Conservation (phyloP, 169 alveolate genomes). For the Cryptosporidium ubiquitum region DNA sequence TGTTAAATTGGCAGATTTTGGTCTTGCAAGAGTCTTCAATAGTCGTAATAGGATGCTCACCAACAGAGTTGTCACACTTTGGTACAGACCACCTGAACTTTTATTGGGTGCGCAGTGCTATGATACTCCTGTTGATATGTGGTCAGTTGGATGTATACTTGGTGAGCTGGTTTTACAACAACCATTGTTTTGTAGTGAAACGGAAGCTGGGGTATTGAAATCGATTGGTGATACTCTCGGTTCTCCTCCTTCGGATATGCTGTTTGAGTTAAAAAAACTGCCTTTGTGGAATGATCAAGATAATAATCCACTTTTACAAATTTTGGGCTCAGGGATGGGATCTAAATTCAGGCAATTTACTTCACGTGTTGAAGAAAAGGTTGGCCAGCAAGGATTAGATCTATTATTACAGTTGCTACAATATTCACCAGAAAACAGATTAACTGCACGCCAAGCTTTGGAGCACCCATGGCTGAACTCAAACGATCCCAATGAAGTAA, state of each 20-base stretch:
- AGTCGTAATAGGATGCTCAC: slow-evolving; percentile 85
- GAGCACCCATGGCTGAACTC: slow-evolving; percentile 82
- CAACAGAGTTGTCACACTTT: slow-evolving; percentile 94
- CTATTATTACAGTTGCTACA: slow-evolving; percentile 79
- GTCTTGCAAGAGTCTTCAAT: slow-evolving; percentile 90
- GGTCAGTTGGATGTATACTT: slow-evolving; percentile 96
- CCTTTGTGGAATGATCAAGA: slow-evolving; percentile 75
- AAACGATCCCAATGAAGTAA: not conserved
- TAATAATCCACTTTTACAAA: slow-evolving; percentile 38
- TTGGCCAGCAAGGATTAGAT: slow-evolving; percentile 79
- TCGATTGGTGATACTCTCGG: slow-evolving; percentile 85
- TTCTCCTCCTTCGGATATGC: slow-evolving; percentile 76
- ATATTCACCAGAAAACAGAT: slow-evolving; percentile 80
- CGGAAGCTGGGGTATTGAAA: slow-evolving; percentile 88
- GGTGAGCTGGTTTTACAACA: slow-evolving; percentile 91
- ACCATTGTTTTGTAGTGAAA: slow-evolving; percentile 90
- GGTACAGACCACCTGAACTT: slow-evolving; percentile 98
- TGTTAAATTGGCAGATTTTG: slow-evolving; percentile 96
- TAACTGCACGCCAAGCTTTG: slow-evolving; percentile 81
- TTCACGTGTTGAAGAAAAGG: slow-evolving; percentile 66
- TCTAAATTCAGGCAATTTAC: slow-evolving; percentile 56
- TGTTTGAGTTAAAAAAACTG: slow-evolving; percentile 74
- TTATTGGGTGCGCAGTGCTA: slow-evolving; percentile 91
- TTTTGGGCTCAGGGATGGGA: slow-evolving; percentile 71
- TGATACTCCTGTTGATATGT: slow-evolving; percentile 91